Base-by-base conservation (phyloP, 1,284 basidiomycete species). In the Fistulinella staudtii region DNA sequence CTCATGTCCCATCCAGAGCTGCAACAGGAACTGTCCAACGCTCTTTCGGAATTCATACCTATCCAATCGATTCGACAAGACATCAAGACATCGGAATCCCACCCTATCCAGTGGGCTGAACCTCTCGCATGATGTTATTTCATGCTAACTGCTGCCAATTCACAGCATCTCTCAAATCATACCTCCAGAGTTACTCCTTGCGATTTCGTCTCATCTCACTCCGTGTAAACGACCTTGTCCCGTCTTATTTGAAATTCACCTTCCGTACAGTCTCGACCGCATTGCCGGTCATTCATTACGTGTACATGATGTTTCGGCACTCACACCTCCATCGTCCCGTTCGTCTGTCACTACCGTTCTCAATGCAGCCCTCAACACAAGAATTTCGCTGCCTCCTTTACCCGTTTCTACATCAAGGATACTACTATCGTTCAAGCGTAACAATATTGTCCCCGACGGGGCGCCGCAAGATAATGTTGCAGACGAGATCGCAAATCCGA, bases 71-170 rank as follows among this genome's bases (percentile, higher is more conserved):
- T 52, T 39, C 41, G 39, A 13, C 27, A 21, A 34, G 31, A 50
- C 36, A 49, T 82, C 48, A 91, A 90, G 60, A 93, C 90, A 0
- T 91, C 88, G 1, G 72, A 79, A 37, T 79, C 85, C 0, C 89
- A 93, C 64, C 91, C 90, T 3, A 87, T 93, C 60, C 89, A 90
- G 87, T 90, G 57, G 57, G 67, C n/a, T n/a, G n/a, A n/a, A n/a
- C n/a, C n/a, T n/a, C n/a, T n/a, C n/a, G n/a, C n/a, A n/a, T n/a
- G n/a, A n/a, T n/a, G n/a, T n/a, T n/a, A n/a, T n/a, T n/a, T 24
- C 28, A 27, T 29, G 38, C 8, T 42, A 49, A 49, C 31, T 60
- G 41, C 53, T 45, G 25, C 23, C 34, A 13, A 5, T 49, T 21
- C 36, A 6, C 51, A 87, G 84, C 47, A 74, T 87, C 41, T 87